Conservation (phyloP, 2,329 filamentous ascomycete species). For the Teratosphaeria epicoccoides region DNA sequence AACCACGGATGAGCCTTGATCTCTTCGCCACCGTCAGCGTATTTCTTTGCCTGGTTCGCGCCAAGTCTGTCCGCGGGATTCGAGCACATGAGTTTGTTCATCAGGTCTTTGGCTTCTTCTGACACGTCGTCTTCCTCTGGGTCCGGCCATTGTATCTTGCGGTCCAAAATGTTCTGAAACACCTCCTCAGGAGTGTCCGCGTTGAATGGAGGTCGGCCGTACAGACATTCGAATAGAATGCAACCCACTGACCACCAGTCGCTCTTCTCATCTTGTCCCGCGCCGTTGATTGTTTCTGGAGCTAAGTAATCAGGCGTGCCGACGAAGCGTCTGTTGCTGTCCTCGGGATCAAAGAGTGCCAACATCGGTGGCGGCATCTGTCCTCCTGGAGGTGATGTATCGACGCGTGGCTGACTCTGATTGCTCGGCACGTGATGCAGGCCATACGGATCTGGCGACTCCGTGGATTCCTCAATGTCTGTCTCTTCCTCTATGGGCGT, state of each 20-base stretch:
- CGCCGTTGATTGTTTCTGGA: constrained; percentile 89
- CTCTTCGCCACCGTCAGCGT: constrained; percentile 72
- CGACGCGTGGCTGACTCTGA: constrained; percentile 28
- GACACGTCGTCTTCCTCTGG: constrained; percentile 60
- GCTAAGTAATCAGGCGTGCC: constrained; percentile 95
- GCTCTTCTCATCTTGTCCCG: constrained; percentile 92
- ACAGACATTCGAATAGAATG: constrained; percentile 93
- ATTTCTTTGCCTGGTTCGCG: constrained; percentile 75
- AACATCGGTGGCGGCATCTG: constrained; percentile 84
- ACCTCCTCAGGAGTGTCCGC: constrained; percentile 82
- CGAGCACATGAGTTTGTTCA: constrained; percentile 81
- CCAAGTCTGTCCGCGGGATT: constrained; percentile 75
- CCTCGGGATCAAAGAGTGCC: constrained; percentile 91
- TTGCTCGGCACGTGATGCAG: constrained; percentile 52
- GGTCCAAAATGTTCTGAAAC: constrained; percentile 88
- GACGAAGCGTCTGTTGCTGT: constrained; percentile 85
- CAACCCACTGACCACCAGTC: constrained; percentile 99
- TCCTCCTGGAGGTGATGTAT: constrained; percentile 49
- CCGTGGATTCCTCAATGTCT: constrained; percentile 55
- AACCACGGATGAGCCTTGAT: constrained; percentile 90
- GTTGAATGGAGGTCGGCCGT: constrained; percentile 88
- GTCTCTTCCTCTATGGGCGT: constrained; percentile 65
- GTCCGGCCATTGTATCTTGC: constrained; percentile 86
- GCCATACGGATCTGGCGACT: constrained; percentile 64
- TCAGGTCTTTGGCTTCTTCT: constrained; percentile 81